Evolutionary conservation across 2,329 filamentous ascomycete genomes (phyloP).

Genomic region (Epichloe festucae): DNA sequence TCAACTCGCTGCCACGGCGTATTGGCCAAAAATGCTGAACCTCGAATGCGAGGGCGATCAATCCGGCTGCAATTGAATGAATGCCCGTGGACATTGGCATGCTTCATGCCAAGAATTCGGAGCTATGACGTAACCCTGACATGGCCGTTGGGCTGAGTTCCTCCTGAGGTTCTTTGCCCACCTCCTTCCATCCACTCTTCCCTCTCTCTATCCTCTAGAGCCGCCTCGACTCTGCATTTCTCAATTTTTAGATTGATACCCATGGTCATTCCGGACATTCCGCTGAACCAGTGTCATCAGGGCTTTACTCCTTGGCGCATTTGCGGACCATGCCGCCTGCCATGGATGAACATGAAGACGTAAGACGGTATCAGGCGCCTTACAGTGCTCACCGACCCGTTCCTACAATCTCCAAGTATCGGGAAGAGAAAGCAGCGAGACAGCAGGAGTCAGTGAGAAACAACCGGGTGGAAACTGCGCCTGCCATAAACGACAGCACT

Average conservation of each 20-base stretch:
- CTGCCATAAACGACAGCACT: background rate
- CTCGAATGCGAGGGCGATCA: too few species aligned
- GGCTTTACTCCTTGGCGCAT: background rate
- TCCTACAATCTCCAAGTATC: conserved; percentile 36
- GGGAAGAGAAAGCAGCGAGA: conserved; percentile 32
- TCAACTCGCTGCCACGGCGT: background rate
- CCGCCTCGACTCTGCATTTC: background rate
- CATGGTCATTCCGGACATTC: background rate
- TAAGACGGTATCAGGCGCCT: conserved; percentile 24
- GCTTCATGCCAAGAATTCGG: background rate
- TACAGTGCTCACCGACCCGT: conserved; percentile 31
- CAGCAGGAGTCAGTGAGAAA: conserved; percentile 24
- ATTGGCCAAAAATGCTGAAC: too few species aligned
- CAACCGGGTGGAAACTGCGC: conserved; percentile 11
- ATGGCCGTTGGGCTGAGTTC: too few species aligned
- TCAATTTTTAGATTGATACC: background rate
- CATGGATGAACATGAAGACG: conserved; percentile 24
- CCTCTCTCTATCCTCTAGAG: background rate
- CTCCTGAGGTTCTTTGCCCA: background rate
- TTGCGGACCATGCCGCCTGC: conserved; percentile 21
- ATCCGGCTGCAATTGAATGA: background rate
- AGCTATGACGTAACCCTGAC: conserved; percentile 3
- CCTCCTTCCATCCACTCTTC: too few species aligned
- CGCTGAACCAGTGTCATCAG: background rate
- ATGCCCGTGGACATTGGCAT: background rate